phyloP scores from a whole-genome alignment of 2,329 filamentous ascomycete species.

The Colletotrichum orbiculare region DNA sequence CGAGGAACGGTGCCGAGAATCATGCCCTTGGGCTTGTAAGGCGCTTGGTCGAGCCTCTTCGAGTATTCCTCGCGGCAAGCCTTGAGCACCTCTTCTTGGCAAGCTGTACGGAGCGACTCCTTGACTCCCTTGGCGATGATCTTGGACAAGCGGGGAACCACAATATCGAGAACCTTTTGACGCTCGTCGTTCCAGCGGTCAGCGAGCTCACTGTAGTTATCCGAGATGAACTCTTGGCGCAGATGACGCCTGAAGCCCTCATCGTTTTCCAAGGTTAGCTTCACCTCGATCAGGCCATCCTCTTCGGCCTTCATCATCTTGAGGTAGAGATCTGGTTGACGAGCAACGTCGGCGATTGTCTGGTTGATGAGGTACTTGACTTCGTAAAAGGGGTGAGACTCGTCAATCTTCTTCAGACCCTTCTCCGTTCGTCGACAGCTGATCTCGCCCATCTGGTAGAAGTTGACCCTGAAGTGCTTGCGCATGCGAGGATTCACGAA shows the following conservation, averaged over 20 bases:
- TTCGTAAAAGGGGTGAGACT: slow-evolving; percentile 95
- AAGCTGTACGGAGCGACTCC: slow-evolving; percentile 91
- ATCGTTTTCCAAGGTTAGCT: slow-evolving; percentile 80
- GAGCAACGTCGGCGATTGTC: slow-evolving; percentile 82
- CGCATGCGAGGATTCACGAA: slow-evolving; percentile 89
- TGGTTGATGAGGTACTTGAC: slow-evolving; percentile 97
- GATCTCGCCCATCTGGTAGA: slow-evolving; percentile 85
- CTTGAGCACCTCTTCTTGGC: slow-evolving; percentile 91
- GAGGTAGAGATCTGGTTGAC: slow-evolving; percentile 88
- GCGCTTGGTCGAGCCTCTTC: slow-evolving; percentile 91
- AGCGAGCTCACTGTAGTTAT: slow-evolving; percentile 94
- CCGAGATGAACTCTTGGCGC: slow-evolving; percentile 87
- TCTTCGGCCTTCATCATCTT: slow-evolving; percentile 98
- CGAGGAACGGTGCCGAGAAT: slow-evolving; percentile 87
- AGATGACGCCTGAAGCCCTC: slow-evolving; percentile 81
- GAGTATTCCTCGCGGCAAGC: slow-evolving; percentile 90
- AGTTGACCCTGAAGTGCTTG: slow-evolving; percentile 84
- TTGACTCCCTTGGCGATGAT: slow-evolving; percentile 93
- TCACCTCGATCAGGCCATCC: slow-evolving; percentile 90
- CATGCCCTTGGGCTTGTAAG: slow-evolving; percentile 95
- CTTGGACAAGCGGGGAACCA: slow-evolving; percentile 83
- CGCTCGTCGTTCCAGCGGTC: slow-evolving; percentile 95
- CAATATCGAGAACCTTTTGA: slow-evolving; percentile 83
- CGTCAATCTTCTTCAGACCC: slow-evolving; percentile 91
- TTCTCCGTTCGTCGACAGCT: slow-evolving; percentile 94